Base-by-base conservation (phyloP, 495 filamentous ascomycete species). In the Paragyromitra xinjiangensis region DNA sequence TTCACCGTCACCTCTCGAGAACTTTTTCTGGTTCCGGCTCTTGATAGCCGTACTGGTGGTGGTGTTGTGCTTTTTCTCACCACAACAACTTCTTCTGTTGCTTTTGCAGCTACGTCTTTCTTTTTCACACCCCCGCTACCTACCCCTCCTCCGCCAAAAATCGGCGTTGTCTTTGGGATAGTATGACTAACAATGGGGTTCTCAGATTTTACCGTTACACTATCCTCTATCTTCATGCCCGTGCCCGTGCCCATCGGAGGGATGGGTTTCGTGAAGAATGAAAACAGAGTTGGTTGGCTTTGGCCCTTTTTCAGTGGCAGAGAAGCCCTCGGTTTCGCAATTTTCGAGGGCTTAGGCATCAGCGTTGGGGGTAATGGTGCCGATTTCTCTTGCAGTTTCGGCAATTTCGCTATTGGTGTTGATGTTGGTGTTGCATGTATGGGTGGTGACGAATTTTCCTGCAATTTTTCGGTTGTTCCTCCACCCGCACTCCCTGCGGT, bases 21-120 rank as follows among this genome's bases (percentile, higher is more conserved):
- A 26, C 77, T 79, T 56, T 78, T 79, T 12, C 77, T 64, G 7
- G 77, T 79, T 3, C 77, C 77, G 29, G 64, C 61, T 63, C 77
- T 78, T 63, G 34, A 72, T 26, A 61, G 61, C 26, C 56, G 55
- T 66, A 61, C 40, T 59, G 67, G 58, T 26, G 66, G 34, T 50
- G 77, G 61, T 65, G 74, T 78, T 72, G 74, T 72, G 39, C 77
- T 62, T 73, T 78, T 71, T 58, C 77, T 37, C 53, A 63, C 48
- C 16, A 71, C 48, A 29, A 66, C 44, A 22, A 62, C 61, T 63
- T 73, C 69, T 55, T 77, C 77, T 51, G 69, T 72, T 64, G 61
- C 75, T 55, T 78, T 79, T 56, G 75, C 39, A 48, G 44, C 42
- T 59, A 73, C 61, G 26, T 79, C 67, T 64, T 71, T 66, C 51